These are phyloP conservation scores for Trifolium dubium DNA, from an alignment of 306 rosid genomes.

Conservation along the genomic window DNA sequence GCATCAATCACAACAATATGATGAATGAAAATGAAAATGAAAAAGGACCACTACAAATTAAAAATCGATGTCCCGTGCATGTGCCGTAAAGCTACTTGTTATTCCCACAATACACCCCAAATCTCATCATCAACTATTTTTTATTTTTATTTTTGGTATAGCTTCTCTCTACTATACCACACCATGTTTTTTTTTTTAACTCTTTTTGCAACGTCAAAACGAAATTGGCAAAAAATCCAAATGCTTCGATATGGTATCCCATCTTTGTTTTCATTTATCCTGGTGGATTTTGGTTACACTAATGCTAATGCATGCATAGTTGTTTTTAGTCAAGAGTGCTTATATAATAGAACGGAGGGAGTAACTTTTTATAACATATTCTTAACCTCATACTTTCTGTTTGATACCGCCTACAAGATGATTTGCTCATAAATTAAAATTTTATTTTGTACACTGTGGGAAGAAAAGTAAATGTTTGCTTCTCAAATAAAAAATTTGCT, in stretches of 20 bases:
- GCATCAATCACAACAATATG: neutral
- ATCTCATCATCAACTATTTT: no score
- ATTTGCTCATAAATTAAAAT: no score
- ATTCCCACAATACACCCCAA: neutral
- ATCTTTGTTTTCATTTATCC: constrained; percentile 6
- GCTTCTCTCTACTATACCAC: no score
- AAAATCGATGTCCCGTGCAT: constrained; percentile 3
- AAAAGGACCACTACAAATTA: constrained; percentile 16
- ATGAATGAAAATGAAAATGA: neutral
- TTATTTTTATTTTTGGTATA: no score
- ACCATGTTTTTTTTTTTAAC: no score
- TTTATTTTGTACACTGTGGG: no score
- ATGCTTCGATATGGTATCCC: constrained; percentile 1
- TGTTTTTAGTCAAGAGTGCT: no score
- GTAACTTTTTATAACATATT: no score
- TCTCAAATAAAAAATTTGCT: neutral
- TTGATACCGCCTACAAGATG: no score
- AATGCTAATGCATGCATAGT: constrained; percentile 35
- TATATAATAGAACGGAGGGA: no score
- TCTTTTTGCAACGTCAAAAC: no score
- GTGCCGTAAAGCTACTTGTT: neutral
- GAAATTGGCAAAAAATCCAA: neutral
- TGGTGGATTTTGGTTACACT: neutral
- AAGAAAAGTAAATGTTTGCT: neutral
- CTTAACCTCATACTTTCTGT: no score